These are phyloP conservation scores for Balamuthia mandrillaris DNA, from an alignment of 208 protist genomes.

Conservation along the genomic window DNA sequence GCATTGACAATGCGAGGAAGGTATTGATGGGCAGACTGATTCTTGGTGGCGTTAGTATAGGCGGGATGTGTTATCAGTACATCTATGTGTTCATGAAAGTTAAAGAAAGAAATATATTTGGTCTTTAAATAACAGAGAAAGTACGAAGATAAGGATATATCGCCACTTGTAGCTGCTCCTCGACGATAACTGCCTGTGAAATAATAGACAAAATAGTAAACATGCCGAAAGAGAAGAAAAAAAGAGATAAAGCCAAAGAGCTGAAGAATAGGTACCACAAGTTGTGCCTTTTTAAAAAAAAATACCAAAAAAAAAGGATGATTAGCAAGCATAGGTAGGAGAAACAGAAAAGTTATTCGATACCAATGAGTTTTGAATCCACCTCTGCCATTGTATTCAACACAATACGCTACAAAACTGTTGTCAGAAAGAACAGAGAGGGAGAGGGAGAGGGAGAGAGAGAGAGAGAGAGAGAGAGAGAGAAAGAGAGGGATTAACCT, in stretches of 20 bases:
- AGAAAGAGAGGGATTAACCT: background rate
- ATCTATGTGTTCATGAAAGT: slow-evolving; percentile 34
- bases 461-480: too few relatives aligned
- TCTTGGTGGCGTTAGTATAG: slow-evolving; percentile 12
- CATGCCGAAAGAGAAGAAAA: background rate
- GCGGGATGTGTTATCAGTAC: slow-evolving; percentile 50
- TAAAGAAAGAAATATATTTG: too few relatives aligned
- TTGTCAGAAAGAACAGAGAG: background rate
- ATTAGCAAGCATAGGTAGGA: too few relatives aligned
- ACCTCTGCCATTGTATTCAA: background rate
- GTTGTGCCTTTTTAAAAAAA: too few relatives aligned
- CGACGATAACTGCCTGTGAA: background rate
- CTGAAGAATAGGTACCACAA: background rate
- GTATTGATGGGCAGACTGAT: slow-evolving; percentile 6
- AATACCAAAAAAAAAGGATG: too few relatives aligned
- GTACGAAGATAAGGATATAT: background rate
- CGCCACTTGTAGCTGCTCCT: background rate
- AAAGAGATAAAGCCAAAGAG: too few relatives aligned
- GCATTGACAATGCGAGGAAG: slow-evolving; percentile 13
- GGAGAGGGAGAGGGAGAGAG: background rate
- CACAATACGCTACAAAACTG: background rate
- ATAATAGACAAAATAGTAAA: background rate
- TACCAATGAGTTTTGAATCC: background rate
- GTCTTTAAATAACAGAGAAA: too few relatives aligned
- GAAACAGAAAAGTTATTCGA: too few relatives aligned